Evolutionary conservation across 768 basidiomycete genomes (phyloP).

Genomic region (Panaeolus papilionaceus): DNA sequence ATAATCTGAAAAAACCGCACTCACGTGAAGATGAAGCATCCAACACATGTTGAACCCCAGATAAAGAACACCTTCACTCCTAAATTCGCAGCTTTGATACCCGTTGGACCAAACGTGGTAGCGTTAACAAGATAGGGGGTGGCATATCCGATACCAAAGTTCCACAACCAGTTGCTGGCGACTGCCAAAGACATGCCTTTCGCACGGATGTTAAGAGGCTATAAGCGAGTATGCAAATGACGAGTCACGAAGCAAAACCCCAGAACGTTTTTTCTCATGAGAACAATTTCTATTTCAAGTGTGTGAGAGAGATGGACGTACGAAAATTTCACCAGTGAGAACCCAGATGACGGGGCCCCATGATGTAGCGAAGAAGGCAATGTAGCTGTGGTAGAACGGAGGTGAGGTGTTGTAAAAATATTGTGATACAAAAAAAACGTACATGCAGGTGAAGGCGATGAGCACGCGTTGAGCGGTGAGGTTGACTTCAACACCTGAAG

Average conservation of each 20-base stretch:
- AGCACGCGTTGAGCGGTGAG: slow-evolving; percentile 60
- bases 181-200: slow-evolving; percentile 79
- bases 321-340: slow-evolving; percentile 77
- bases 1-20: slow-evolving; percentile 43
- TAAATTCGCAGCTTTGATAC: slow-evolving; percentile 48
- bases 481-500: slow-evolving; percentile 35
- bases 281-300: background rate
- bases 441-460: slow-evolving; percentile 62
- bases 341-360: slow-evolving; percentile 80
- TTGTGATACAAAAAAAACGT: slow-evolving; percentile 31
- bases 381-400: slow-evolving; percentile 24
- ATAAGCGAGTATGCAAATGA: background rate
- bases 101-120: slow-evolving; percentile 27
- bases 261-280: slow-evolving; percentile 9
- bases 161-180: slow-evolving; percentile 65
- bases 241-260: background rate
- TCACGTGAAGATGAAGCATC: slow-evolving; percentile 76
- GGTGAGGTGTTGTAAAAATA: background rate
- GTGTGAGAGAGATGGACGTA: slow-evolving; percentile 19
- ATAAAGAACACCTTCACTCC: slow-evolving; percentile 84
- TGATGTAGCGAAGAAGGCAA: slow-evolving; percentile 53
- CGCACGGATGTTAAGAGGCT: slow-evolving; percentile 75
- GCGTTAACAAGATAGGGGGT: slow-evolving; percentile 63
- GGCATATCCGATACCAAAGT: slow-evolving; percentile 71
- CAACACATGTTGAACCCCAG: slow-evolving; percentile 69